phyloP scores from a whole-genome alignment of 208 protist genomes.

The Leishmania tropica region DNA sequence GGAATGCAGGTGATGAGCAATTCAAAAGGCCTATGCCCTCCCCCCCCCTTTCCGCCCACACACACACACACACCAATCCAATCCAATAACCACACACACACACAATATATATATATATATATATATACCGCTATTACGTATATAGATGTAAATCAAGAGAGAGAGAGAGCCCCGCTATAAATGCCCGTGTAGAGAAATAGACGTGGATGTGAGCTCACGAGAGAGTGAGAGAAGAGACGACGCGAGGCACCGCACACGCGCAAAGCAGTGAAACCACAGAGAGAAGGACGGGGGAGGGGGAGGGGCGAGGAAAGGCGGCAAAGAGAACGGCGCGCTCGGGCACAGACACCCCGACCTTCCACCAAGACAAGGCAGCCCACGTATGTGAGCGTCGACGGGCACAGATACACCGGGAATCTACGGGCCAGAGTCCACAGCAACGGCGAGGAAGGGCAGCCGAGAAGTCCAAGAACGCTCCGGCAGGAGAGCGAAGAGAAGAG shows the following conservation, averaged over 20 bases:
- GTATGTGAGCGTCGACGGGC: neutral
- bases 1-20: neutral
- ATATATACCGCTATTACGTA: neutral
- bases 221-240: neutral
- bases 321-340: neutral
- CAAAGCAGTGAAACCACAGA: neutral
- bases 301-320: neutral
- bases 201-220: neutral
- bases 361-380: neutral
- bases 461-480: neutral
- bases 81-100: neutral
- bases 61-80: neutral
- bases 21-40: neutral
- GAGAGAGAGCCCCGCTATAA: neutral
- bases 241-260: neutral
- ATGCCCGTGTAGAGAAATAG: too few species aligned
- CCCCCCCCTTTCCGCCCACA: neutral
- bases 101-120: neutral
- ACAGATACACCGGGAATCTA: slow-evolving; percentile 13
- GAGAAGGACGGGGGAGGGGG: neutral
- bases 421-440: neutral
- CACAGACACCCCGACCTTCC: neutral
- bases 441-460: neutral
- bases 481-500: neutral
- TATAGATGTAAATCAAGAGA: neutral